Conservation (phyloP, 2,329 filamentous ascomycete species). For the Blastomyces parvus region DNA sequence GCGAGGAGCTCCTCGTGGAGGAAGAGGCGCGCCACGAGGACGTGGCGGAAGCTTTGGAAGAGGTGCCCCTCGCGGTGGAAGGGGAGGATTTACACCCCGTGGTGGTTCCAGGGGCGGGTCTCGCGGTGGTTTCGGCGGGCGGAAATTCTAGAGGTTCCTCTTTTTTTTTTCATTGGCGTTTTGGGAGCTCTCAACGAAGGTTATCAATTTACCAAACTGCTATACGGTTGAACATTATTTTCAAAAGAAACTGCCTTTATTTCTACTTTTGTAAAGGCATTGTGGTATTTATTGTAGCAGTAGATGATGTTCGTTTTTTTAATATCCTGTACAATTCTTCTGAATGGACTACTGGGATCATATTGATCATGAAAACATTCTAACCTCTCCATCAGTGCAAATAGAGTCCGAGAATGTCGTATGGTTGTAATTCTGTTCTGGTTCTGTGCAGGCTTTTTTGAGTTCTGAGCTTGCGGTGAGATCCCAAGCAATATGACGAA, state of each 20-base stretch:
- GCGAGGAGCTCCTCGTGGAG: slow-evolving; percentile 38
- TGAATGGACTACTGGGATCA: neutral
- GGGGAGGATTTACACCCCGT: slow-evolving; percentile 25
- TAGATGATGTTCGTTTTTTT: slow-evolving; percentile 4
- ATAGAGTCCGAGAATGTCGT: neutral
- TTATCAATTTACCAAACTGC: slow-evolving; percentile 1
- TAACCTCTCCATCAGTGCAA: neutral
- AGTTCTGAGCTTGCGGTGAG: neutral
- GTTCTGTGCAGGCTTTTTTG: neutral
- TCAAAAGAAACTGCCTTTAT: neutral
- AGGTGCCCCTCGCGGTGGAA: slow-evolving; percentile 27
- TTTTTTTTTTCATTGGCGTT: slow-evolving; percentile 5
- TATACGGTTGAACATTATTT: neutral
- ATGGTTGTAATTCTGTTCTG: neutral
- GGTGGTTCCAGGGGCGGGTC: slow-evolving; percentile 25
- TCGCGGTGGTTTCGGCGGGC: slow-evolving; percentile 27
- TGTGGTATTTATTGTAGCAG: slow-evolving; percentile 4
- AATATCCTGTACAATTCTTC: neutral
- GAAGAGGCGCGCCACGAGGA: slow-evolving; percentile 47
- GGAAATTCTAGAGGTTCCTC: slow-evolving; percentile 12
- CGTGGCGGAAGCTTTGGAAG: slow-evolving; percentile 41
- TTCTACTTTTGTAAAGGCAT: neutral
- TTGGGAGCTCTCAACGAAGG: slow-evolving; percentile 2
- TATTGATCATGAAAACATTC: neutral
- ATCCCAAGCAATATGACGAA: slow-evolving; percentile 7